Evolutionary conservation across 495 filamentous ascomycete genomes (phyloP).

Genomic region (Talaromyces stipitatus): DNA sequence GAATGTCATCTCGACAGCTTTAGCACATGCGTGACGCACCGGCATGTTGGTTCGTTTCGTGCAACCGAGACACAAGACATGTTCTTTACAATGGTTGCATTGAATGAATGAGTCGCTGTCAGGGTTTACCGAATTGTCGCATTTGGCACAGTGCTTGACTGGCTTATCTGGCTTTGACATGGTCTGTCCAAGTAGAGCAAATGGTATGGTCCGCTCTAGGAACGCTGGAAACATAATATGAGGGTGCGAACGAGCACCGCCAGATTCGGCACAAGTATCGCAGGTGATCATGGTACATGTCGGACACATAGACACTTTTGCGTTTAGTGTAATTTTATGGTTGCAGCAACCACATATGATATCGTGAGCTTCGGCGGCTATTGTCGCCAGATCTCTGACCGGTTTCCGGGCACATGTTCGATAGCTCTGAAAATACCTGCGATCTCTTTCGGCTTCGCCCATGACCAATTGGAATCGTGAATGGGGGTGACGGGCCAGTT

Average conservation of each 20-base stretch:
- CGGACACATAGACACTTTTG: slow-evolving; percentile 1
- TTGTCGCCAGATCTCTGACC: slow-evolving; percentile 1
- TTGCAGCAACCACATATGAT: slow-evolving; percentile 5
- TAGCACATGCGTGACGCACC: background rate
- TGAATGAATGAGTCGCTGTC: slow-evolving; percentile 1
- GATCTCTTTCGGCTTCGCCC: slow-evolving; percentile 7
- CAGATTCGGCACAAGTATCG: slow-evolving; percentile 5
- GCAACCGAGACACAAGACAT: background rate
- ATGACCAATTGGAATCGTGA: slow-evolving; percentile 1
- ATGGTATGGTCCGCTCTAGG: background rate
- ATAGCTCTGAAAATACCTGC: slow-evolving; percentile 3
- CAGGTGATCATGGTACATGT: slow-evolving; percentile 5
- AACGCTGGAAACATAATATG: slow-evolving; percentile 4
- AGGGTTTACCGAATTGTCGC: background rate
- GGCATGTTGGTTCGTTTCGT: slow-evolving; percentile 5
- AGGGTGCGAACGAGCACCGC: slow-evolving; percentile 5
- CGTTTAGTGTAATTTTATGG: background rate
- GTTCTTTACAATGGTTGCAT: slow-evolving; percentile 4
- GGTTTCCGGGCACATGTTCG: slow-evolving; percentile 4
- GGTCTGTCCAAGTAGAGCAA: background rate
- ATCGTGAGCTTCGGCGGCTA: slow-evolving; percentile 6
- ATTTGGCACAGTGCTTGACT: slow-evolving; percentile 3
- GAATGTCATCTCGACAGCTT: slow-evolving; percentile 5
- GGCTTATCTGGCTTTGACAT: background rate
- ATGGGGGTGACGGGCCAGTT: slow-evolving; percentile 1